Conservation (phyloP, 192 early-diverging fungal genomes). For the Coemansia guatemalensis region DNA sequence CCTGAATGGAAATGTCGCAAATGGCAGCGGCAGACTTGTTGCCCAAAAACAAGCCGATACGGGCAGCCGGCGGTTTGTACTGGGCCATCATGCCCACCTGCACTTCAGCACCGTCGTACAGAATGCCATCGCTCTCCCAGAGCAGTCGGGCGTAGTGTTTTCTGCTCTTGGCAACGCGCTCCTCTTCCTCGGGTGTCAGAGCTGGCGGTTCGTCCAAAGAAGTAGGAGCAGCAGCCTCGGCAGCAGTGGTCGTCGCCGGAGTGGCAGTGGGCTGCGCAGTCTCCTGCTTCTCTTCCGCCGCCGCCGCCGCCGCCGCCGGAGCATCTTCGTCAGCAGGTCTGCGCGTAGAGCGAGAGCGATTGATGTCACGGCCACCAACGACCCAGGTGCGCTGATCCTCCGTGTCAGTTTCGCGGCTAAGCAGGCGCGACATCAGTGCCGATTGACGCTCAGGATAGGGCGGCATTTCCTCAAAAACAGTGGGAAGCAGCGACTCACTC, state of each 20-base stretch:
- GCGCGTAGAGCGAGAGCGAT: conserved; percentile 52
- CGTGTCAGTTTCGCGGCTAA: conserved; percentile 85
- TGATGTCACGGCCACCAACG: conserved; percentile 84
- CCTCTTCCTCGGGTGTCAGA: conserved; percentile 25
- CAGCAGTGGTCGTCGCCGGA: neutral
- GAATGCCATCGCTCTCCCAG: conserved; percentile 77
- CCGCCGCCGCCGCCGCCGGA: no score
- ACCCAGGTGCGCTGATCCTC: conserved; percentile 97
- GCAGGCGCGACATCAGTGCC: conserved; percentile 76
- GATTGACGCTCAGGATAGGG: conserved; percentile 95
- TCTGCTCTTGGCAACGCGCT: conserved; percentile 34
- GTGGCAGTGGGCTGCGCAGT: neutral
- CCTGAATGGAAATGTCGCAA: conserved; percentile 60
- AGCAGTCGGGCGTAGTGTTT: conserved; percentile 62
- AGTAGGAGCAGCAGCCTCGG: neutral
- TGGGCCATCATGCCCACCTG: conserved; percentile 93
- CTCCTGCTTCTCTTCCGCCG: neutral
- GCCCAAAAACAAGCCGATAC: conserved; percentile 87
- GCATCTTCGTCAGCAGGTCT: neutral
- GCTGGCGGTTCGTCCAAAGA: neutral
- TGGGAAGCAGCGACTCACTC: conserved; percentile 86
- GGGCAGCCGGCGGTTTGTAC: conserved; percentile 86
- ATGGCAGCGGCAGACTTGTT: conserved; percentile 82
- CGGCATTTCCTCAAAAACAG: conserved; percentile 98
- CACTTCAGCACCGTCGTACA: conserved; percentile 87